These are phyloP conservation scores for Zopfochytrium polystomum DNA, from an alignment of 371 early-diverging fungal genomes.

Conservation along the genomic window DNA sequence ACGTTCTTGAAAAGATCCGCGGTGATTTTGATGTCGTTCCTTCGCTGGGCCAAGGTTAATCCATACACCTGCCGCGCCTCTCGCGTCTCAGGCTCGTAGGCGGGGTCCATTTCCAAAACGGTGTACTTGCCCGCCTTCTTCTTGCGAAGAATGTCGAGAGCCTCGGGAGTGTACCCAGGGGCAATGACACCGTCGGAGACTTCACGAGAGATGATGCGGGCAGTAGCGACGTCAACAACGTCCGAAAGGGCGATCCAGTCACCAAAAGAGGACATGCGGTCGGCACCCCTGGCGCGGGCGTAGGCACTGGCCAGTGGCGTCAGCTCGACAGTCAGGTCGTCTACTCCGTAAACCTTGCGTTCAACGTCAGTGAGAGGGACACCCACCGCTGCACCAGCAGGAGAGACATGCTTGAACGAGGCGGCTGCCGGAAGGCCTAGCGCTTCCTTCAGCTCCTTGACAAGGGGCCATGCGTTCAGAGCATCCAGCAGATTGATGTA, in stretches of 20 bases:
- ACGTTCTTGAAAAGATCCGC: conserved; percentile 74
- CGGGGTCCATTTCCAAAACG: conserved; percentile 87
- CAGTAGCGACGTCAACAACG: conserved; percentile 87
- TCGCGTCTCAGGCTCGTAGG: conserved; percentile 75
- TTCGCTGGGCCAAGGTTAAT: conserved; percentile 81
- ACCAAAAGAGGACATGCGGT: conserved; percentile 97
- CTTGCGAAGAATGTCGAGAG: conserved; percentile 82
- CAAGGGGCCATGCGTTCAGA: conserved; percentile 93
- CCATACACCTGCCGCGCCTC: conserved; percentile 96
- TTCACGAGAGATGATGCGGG: conserved; percentile 89
- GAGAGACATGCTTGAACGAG: conserved; percentile 97
- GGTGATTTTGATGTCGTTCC: conserved; percentile 80
- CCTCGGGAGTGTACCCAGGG: conserved; percentile 81
- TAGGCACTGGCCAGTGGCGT: conserved; percentile 50
- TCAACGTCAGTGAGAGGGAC: conserved; percentile 77
- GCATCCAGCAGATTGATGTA: conserved; percentile 97
- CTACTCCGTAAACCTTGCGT: conserved; percentile 86
- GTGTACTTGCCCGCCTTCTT: conserved; percentile 98
- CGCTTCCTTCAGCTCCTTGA: conserved; percentile 80
- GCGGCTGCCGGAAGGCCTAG: conserved; percentile 86
- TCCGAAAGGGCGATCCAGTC: conserved; percentile 95
- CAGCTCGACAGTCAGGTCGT: conserved; percentile 68
- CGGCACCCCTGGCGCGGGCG: conserved; percentile 69
- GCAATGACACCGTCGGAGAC: conserved; percentile 97
- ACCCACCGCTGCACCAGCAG: conserved; percentile 96